These are phyloP conservation scores for Seiridium unicorne DNA, from an alignment of 2,329 filamentous ascomycete species.

Conservation along the genomic window DNA sequence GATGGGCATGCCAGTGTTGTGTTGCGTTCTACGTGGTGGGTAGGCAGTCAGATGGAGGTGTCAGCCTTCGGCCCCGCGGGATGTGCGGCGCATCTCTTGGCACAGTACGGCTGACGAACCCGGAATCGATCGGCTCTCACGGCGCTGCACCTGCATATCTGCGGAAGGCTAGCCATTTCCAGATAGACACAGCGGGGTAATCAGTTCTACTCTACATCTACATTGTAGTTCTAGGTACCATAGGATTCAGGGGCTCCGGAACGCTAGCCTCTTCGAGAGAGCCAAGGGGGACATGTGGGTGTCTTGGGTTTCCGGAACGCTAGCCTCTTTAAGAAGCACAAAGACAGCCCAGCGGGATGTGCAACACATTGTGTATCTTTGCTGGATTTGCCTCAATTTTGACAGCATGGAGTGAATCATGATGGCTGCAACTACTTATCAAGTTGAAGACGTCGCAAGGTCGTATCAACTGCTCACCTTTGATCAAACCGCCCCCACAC, in stretches of 20 bases:
- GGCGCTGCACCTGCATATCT: not conserved
- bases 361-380: not conserved
- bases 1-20: not conserved
- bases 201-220: not conserved
- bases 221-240: too few relatives aligned
- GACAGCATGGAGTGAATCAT: not conserved
- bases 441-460: not conserved
- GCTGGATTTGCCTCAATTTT: not conserved
- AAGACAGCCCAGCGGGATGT: not conserved
- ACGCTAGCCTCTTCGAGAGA: not conserved
- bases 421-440: not conserved
- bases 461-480: not conserved
- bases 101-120: too few relatives aligned
- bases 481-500: not conserved
- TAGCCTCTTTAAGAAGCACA: not conserved
- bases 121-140: too few relatives aligned
- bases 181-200: not conserved
- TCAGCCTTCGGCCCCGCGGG: not conserved
- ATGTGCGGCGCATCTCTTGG: too few relatives aligned
- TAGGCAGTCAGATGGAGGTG: too few relatives aligned
- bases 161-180: slow-evolving; percentile 5
- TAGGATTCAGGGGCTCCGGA: not conserved
- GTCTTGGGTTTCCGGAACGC: not conserved
- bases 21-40: too few relatives aligned
- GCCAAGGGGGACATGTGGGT: not conserved